Percentiles rank a stretch among this genome's conserved stretches.
These are phyloP conservation scores for Ampelomyces quisqualis DNA, from an alignment of 2,329 filamentous ascomycete genomes.

Conservation along the genomic window DNA sequence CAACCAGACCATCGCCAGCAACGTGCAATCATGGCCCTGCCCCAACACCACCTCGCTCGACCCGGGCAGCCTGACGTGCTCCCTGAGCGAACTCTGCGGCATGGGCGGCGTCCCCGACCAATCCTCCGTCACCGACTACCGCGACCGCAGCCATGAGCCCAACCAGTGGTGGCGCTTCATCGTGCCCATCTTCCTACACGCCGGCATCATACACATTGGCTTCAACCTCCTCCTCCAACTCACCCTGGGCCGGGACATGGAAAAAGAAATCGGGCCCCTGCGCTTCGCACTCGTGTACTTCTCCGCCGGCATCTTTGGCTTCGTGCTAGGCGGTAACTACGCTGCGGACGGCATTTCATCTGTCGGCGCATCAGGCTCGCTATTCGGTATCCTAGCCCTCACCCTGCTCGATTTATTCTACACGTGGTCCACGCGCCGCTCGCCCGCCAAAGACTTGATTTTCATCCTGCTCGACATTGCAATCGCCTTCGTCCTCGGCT, in stretches of 20 bases:
- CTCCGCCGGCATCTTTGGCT: conserved; percentile 89
- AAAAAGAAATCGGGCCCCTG: conserved; percentile 81
- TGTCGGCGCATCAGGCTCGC: conserved; percentile 79
- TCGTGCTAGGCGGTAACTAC: conserved; percentile 92
- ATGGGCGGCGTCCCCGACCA: conserved; percentile 76
- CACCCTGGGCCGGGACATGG: conserved; percentile 89
- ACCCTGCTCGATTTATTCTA: conserved; percentile 88
- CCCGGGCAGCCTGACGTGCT: conserved; percentile 60
- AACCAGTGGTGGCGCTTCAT: conserved; percentile 99
- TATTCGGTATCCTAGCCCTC: conserved; percentile 91
- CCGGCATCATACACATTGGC: conserved; percentile 88
- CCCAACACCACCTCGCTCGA: conserved; percentile 70
- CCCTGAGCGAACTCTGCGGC: conserved; percentile 78
- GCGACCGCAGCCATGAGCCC: conserved; percentile 64
- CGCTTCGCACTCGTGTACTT: conserved; percentile 91
- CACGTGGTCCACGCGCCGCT: conserved; percentile 78
- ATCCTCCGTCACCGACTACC: conserved; percentile 48
- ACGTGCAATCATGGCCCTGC: conserved; percentile 68
- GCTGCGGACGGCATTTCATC: conserved; percentile 79
- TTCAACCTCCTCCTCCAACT: conserved; percentile 94
- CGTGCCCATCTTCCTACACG: conserved; percentile 90
- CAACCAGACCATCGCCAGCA: conserved; percentile 59
- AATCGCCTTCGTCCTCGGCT: conserved; percentile 87
- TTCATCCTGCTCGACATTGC: conserved; percentile 83
- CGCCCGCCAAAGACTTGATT: conserved; percentile 78